Evolutionary conservation across 1,284 basidiomycete species (phyloP), one percentile per base, ranked within the genome.

Genomic region (Fereydounia khargensis): DNA sequence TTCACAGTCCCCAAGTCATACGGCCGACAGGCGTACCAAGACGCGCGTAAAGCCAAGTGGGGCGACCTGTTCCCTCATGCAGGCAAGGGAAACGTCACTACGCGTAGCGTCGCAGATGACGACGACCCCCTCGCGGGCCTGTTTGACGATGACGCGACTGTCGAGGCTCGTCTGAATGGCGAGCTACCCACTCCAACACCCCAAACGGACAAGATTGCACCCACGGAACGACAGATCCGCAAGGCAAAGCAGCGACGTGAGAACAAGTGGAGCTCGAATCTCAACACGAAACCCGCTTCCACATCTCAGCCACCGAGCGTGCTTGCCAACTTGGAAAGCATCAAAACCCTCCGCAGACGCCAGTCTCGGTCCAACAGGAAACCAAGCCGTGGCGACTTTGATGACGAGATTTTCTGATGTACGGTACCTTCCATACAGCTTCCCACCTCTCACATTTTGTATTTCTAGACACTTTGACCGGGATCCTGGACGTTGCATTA

Each of bases 21-120:
- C 76, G 92, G 92, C 7, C 92, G 90, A 74, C 92, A 97, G 72
- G 82, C 85, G 0, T 98, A 86, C 73, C 91, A 97, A 69, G 95
- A 98, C 74, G 91, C 92, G 1, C 85, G 94, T 35, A 97, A 97
- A 78, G 84, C 87, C 0, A 79, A 78, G 17, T 96, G 92, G 91
- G 95, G 95, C 10, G 95, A 98, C 74, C 80, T 90, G 10, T 97
- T 95, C 78, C 94, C 95, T 4, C 91, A 97, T 33, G 43, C 42
- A 17, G 22, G 50, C 16, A 38, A 37, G 22, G 18, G 30, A 14
- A 33, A 33, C 21, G 28, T 27, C 17, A 35, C 32, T 11, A 28
- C 5, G 17, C 35, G 35, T 11, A 33, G 17, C n/a, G 33, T 19
- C 8, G 33, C 18, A 8, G 33, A 35, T 13, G 33, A 22, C 20